phyloP scores from a whole-genome alignment of 2,329 filamentous ascomycete genomes.

The Claviceps arundinis region DNA sequence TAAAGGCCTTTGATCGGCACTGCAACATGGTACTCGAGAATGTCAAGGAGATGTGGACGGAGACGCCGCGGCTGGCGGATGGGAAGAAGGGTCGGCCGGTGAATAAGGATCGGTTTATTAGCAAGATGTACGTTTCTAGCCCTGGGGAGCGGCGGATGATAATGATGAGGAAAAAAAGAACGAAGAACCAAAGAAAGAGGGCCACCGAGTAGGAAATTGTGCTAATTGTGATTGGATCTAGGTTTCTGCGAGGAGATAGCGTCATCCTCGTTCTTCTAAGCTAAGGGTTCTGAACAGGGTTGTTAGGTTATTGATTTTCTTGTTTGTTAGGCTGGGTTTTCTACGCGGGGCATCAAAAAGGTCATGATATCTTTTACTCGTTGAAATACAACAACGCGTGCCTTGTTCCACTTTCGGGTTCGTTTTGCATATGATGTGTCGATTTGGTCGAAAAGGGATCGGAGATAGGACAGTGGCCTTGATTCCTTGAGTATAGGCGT shows the following conservation, averaged over 20 bases:
- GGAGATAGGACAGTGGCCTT: too few species aligned
- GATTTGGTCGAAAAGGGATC: too few species aligned
- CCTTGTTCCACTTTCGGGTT: too few species aligned
- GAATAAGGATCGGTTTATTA: constrained; percentile 97
- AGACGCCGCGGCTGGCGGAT: constrained; percentile 68
- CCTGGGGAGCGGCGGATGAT: not conserved
- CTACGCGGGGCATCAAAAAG: not conserved
- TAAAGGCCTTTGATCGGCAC: constrained; percentile 97
- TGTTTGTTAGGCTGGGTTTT: not conserved
- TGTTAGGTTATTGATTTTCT: not conserved
- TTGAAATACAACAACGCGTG: too few species aligned
- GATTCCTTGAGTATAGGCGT: too few species aligned
- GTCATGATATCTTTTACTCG: too few species aligned
- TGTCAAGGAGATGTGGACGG: constrained; percentile 96
- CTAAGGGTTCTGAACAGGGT: constrained; percentile 23
- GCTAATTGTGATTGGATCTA: constrained; percentile 20
- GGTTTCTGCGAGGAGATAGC: constrained; percentile 76
- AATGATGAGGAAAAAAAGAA: not conserved
- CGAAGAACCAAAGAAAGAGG: not conserved
- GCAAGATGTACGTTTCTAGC: constrained; percentile 59
- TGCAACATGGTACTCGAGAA: constrained; percentile 99
- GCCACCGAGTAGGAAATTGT: too few species aligned
- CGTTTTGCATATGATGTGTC: too few species aligned
- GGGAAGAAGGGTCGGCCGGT: constrained; percentile 83
- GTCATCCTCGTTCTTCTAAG: constrained; percentile 79